Conservation (phyloP, 2,329 filamentous ascomycete species). For the Penicillium sp. region DNA sequence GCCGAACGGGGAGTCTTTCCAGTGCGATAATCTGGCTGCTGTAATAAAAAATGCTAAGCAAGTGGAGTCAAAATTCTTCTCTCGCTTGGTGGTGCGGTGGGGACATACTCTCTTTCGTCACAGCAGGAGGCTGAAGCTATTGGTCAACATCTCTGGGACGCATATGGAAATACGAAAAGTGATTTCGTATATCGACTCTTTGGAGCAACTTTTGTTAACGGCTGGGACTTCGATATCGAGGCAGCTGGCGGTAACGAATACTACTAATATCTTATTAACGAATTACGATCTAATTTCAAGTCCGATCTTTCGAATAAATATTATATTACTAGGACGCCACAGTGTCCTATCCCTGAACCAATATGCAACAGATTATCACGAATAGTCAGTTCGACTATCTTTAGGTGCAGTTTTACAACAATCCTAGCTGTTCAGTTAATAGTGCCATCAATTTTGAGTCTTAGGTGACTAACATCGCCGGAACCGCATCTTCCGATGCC, state of each 20-base stretch:
- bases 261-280: constrained; percentile 34
- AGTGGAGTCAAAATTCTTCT: constrained; percentile 52
- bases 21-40: constrained; percentile 45
- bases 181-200: constrained; percentile 42
- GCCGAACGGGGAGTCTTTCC: constrained; percentile 6
- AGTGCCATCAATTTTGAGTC: constrained; percentile 32
- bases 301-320: constrained; percentile 41
- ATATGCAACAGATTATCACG: constrained; percentile 46
- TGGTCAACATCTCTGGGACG: constrained; percentile 48
- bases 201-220: constrained; percentile 48
- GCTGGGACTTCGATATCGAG: constrained; percentile 59
- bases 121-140: constrained; percentile 46
- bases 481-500: constrained; percentile 24
- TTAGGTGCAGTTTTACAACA: constrained; percentile 54
- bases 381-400: constrained; percentile 49
- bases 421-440: constrained; percentile 34
- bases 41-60: constrained; percentile 51
- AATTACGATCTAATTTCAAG: constrained; percentile 39
- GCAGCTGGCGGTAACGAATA: constrained; percentile 38
- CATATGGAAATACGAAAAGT: constrained; percentile 47
- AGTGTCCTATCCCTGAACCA: constrained; percentile 53
- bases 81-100: constrained; percentile 49
- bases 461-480: constrained; percentile 23
- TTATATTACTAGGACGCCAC: constrained; percentile 55
- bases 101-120: constrained; percentile 40